Evolutionary conservation across 2,329 filamentous ascomycete species (phyloP), one percentile per base, ranked within the genome.

Genomic region (Diaporthe vexans): DNA sequence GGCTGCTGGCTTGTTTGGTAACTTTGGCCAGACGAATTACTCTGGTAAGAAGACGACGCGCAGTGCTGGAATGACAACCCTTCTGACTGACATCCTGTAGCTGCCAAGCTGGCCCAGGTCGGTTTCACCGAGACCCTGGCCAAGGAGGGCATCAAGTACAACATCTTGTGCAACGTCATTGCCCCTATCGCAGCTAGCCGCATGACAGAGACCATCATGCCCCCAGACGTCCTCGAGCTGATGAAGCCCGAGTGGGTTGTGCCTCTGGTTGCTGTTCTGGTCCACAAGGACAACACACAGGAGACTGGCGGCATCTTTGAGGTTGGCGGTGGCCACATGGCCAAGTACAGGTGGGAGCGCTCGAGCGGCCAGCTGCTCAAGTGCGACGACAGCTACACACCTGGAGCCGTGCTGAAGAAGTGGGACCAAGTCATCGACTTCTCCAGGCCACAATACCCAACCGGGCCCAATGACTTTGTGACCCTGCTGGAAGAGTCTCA

Each of bases 71-170:
- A 21, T 13, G 29, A 65, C 21, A 51, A 24, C 46, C 52, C 0
- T 11, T 21, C 8, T 29, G 61, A 40, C 57, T 79, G 51, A 75
- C 61, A 67, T 13, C 33, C 24, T 17, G 37, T 35, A 88, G 95
- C 97, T 76, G 97, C 97, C 81, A 99, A 98, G 88, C 90, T 98
- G 77, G 94, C 94, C 77, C 92, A 97, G 87, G 95, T 99, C 76
- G 97, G 96, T 78, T 98, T 98, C 88, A 98, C 95, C 52, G 96
- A 99, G 89, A 98, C 97, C 5, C 90, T 99, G 77, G 97, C 97
- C 75, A 98, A 98, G 89, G 97, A 99, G 88, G 97, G 97, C 78
- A 88, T 91, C 82, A 98, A 98, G 87, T 99, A 99, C 88, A 98
- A 98, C 89, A 98, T 99, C 79, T 86, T 98, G 80, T 91, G 89